These are phyloP conservation scores for Lycium ferocissimum DNA, from an alignment of 257 asterid genomes.

Conservation along the genomic window DNA sequence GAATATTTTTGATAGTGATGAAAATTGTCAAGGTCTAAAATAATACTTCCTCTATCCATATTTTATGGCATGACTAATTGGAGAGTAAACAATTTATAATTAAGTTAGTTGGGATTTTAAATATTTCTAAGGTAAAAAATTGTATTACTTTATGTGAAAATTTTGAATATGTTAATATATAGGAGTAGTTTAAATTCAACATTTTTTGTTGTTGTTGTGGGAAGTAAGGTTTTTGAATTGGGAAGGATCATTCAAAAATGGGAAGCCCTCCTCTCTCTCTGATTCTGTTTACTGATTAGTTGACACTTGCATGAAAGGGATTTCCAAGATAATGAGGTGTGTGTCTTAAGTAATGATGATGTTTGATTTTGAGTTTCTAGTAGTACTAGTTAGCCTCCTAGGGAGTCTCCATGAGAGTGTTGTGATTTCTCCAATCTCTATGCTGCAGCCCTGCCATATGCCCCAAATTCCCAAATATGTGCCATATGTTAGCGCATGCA, in stretches of 20 bases:
- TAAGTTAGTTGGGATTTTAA: no score
- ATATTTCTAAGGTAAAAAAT: no score
- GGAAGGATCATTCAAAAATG: neutral
- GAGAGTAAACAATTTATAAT: no score
- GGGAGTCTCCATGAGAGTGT: neutral
- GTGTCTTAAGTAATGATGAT: slow-evolving; percentile 7
- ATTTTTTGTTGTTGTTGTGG: no score
- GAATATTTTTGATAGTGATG: no score
- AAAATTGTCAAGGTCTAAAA: no score
- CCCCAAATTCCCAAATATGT: neutral
- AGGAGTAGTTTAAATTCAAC: no score
- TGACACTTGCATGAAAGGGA: neutral
- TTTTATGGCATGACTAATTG: neutral
- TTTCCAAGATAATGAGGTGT: neutral
- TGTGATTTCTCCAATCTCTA: neutral
- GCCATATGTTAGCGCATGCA: neutral
- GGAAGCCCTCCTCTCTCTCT: neutral
- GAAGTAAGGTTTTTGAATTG: neutral
- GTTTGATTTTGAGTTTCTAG: neutral
- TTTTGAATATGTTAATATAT: no score
- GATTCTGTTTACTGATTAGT: neutral
- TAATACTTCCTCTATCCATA: neutral
- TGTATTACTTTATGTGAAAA: no score
- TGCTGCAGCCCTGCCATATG: neutral
- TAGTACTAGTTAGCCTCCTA: no score